Base-by-base conservation (phyloP, 805 yeast genomes). In the Yarrowia sp. region DNA sequence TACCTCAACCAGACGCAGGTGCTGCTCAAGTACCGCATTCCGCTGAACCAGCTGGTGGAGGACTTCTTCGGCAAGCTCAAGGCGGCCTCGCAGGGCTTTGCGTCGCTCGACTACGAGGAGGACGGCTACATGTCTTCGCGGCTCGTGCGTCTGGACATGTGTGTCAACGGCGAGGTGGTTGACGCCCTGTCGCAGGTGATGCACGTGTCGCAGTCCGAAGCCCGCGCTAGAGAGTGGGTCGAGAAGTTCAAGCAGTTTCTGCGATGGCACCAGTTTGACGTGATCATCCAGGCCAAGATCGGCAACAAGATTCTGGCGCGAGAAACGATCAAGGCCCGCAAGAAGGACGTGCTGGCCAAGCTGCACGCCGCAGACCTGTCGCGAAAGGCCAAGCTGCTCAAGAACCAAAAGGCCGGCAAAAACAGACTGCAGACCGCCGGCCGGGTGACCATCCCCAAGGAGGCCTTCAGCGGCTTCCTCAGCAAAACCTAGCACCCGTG, bases 11-110 rank as follows among this genome's bases (percentile, higher is more conserved):
- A 90, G 1, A 93, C 91, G 1, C 97, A 93, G 73, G 93, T 89
- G 0, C 73, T 90, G 62, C 73, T 92, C 67, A 87, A 85, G 68
- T 94, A 91, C 73, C 83, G 84, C 63, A 74, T 93, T 6, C 98
- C 99, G 1, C 79, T 94, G 58, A 87, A 96, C 0, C 96, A 90
- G 69, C 76, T 93, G 33, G 97, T 94, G 6, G 97, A 93, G 70
- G 97, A 94, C 74, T 93, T 93, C 72, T 92, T 94, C 73, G 98
- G 98, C 1, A 90, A 88, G 71, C 78, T 93, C 63, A 93, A 93
- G 72, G 92, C 97, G 1, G 81, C 84, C 0, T 90, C 98, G 0
- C 84, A 85, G 69, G 99, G 99, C 0, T 93, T 89, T 74, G 98
- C 97, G 0, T 89, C 97, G 0, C 77, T 93, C 60, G 98, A 93